Evolutionary conservation across 306 rosid species (phyloP).

Genomic region (Gastrolobium bilobum): DNA sequence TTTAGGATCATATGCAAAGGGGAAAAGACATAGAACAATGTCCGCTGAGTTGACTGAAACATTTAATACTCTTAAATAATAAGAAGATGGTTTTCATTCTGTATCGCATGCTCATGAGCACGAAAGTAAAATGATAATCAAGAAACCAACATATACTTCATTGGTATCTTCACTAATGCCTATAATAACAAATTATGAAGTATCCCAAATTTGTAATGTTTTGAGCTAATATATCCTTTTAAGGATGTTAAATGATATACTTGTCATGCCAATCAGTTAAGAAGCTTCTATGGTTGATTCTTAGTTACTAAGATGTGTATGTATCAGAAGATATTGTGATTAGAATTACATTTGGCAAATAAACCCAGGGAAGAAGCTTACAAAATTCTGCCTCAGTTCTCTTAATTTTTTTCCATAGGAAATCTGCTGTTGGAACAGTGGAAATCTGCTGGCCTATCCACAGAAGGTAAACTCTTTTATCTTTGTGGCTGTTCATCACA

Average conservation of each 20-base stretch:
- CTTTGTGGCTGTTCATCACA: neutral
- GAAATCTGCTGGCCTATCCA: slow-evolving; percentile 76
- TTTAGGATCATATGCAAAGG: too few species aligned
- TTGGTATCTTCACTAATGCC: neutral
- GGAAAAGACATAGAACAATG: neutral
- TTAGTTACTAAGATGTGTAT: neutral
- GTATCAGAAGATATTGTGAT: slow-evolving; percentile 32
- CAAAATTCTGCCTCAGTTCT: slow-evolving; percentile 15
- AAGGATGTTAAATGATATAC: slow-evolving; percentile 29
- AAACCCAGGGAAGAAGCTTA: slow-evolving; percentile 29
- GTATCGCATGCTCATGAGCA: neutral
- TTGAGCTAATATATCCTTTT: slow-evolving; percentile 6
- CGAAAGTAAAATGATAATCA: neutral
- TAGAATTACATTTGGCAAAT: slow-evolving; percentile 20
- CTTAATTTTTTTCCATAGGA: slow-evolving; percentile 56
- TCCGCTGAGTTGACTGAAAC: neutral
- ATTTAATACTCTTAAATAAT: slow-evolving; percentile 5
- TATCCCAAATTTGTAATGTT: slow-evolving; percentile 5
- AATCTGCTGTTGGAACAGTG: slow-evolving; percentile 78
- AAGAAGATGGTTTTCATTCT: slow-evolving; percentile 16
- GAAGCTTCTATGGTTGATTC: slow-evolving; percentile 17
- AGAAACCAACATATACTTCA: slow-evolving; percentile 7
- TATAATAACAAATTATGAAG: slow-evolving; percentile 8
- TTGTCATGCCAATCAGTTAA: neutral
- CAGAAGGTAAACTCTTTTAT: slow-evolving; percentile 64